Evolutionary conservation across 1,284 basidiomycete genomes (phyloP).

Genomic region (Apiotrichum sp.): DNA sequence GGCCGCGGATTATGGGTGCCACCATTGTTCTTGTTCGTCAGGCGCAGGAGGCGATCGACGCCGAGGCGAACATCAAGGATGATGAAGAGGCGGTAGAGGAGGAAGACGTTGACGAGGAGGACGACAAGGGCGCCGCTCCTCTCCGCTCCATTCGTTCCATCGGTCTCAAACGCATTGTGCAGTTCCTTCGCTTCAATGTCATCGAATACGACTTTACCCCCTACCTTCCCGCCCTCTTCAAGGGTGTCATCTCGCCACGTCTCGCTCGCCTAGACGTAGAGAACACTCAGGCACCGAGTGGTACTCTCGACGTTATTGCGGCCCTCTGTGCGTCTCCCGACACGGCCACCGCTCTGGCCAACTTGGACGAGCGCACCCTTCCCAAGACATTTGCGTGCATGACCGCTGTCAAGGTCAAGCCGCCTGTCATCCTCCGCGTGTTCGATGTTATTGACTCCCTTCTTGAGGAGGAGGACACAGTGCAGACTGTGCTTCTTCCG

Average conservation of each 20-base stretch:
- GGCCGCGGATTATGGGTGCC: constrained; percentile 66
- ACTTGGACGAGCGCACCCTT: constrained; percentile 64
- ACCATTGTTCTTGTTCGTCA: constrained; percentile 60
- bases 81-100: constrained; percentile 43
- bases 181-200: constrained; percentile 69
- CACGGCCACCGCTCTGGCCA: constrained; percentile 60
- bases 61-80: constrained; percentile 39
- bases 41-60: constrained; percentile 58
- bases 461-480: constrained; percentile 51
- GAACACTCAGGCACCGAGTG: constrained; percentile 87
- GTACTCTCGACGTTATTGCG: constrained; percentile 79
- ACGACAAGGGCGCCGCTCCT: constrained; percentile 47
- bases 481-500: constrained; percentile 57
- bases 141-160: constrained; percentile 67
- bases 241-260: constrained; percentile 73
- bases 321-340: constrained; percentile 64
- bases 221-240: constrained; percentile 65
- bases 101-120: constrained; percentile 38
- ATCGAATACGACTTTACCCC: constrained; percentile 67
- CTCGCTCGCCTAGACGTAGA: constrained; percentile 69
- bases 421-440: constrained; percentile 68
- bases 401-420: constrained; percentile 77
- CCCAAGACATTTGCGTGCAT: constrained; percentile 77
- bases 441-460: constrained; percentile 82
- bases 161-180: constrained; percentile 77